Percentiles rank a stretch among this genome's conserved stretches.
These are phyloP conservation scores for Erodium moschatum DNA, from an alignment of 441 rosid genomes.

Conservation along the genomic window DNA sequence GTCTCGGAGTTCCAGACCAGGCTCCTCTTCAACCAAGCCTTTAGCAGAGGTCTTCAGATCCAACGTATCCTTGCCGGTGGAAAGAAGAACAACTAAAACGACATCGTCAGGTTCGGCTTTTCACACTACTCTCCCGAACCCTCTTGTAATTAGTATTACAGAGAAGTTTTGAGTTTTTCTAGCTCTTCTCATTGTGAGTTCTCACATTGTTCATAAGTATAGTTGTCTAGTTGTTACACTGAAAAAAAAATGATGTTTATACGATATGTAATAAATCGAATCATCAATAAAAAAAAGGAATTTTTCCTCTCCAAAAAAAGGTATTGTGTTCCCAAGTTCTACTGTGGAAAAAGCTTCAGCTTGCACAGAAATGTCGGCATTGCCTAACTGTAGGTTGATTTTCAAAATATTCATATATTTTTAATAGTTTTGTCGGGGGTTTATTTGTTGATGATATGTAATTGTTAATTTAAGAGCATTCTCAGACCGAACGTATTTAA, in stretches of 20 bases:
- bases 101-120: neutral
- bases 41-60: slow-evolving; percentile 97
- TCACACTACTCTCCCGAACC: no score
- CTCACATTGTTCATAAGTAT: neutral
- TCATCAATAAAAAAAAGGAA: neutral
- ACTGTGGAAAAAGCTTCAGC: no score
- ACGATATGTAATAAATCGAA: neutral
- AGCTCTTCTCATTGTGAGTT: neutral
- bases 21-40: slow-evolving; percentile 95
- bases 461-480: no score
- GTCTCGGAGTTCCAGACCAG: slow-evolving; percentile 92
- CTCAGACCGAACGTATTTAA: no score
- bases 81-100: slow-evolving; percentile 44
- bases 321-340: no score
- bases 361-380: no score
- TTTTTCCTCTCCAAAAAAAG: neutral
- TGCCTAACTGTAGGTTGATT: no score
- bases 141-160: neutral
- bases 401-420: no score
- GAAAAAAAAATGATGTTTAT: neutral
- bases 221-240: neutral
- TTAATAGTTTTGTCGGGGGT: no score
- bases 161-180: neutral
- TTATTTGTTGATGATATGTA: no score
- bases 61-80: slow-evolving; percentile 91